These are phyloP conservation scores for Fraxinus dipetala DNA, from an alignment of 305 asterid species.

Conservation along the genomic window DNA sequence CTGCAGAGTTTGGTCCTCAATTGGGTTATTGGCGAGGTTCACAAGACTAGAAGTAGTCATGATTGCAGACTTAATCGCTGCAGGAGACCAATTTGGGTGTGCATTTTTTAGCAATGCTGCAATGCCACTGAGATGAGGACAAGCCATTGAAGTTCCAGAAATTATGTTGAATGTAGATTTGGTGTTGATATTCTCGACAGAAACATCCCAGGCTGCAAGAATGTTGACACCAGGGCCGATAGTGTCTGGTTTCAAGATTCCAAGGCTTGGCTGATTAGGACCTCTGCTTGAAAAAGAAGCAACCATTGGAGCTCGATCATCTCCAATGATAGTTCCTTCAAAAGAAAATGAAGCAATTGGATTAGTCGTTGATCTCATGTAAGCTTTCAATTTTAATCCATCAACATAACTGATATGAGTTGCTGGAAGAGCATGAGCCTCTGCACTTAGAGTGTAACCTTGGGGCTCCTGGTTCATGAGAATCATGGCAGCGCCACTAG, in stretches of 20 bases:
- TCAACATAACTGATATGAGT: conserved; percentile 8
- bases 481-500: conserved; percentile 50
- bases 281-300: conserved; percentile 41
- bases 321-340: conserved; percentile 45
- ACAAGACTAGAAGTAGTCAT: conserved; percentile 51
- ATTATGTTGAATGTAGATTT: conserved; percentile 36
- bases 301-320: conserved; percentile 34
- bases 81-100: conserved; percentile 62
- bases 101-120: conserved; percentile 58
- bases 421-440: conserved; percentile 35
- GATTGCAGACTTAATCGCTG: conserved; percentile 60
- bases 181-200: conserved; percentile 30
- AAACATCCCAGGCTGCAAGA: conserved; percentile 42
- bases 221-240: conserved; percentile 61
- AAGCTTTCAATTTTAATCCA: conserved; percentile 22
- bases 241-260: conserved; percentile 58
- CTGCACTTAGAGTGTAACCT: conserved; percentile 2
- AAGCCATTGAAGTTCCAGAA: conserved; percentile 62
- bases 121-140: conserved; percentile 68
- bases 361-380: conserved; percentile 19
- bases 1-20: conserved; percentile 33
- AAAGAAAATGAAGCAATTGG: conserved; percentile 36
- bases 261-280: conserved; percentile 31
- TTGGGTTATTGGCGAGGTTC: conserved; percentile 35
- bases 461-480: background rate